Base-by-base conservation (phyloP, 2,329 filamentous ascomycete species). In the Anthostomella pinea region DNA sequence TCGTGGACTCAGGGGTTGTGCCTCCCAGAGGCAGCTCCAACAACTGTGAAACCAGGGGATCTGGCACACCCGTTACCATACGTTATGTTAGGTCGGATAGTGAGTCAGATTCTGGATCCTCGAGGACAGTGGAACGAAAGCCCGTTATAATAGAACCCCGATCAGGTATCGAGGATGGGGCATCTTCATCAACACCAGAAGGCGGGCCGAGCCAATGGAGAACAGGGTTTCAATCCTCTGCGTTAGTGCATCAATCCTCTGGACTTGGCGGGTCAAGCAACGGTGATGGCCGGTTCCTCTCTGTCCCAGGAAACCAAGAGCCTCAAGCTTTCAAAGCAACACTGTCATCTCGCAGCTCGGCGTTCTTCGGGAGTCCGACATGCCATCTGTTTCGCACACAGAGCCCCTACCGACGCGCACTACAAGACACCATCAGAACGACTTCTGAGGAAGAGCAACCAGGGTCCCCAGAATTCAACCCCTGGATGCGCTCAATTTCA, bases 371-470 rank as follows among this genome's bases (percentile, higher is more conserved):
- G 1, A 78, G 73, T 28, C 69, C 71, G 2, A 59, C 65, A 2
- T 67, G 66, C 11, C 69, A 75, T 41, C 57, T 77, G 1, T 77
- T 79, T 41, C 66, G 74, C 18, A 72, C 73, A 1, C 61, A 67
- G 17, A 81, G 75, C 35, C 75, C 76, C 1, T 82, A 73, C 46
- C 69, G 76, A 3, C 69, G 69, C 17, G 71, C 69, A 3, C 50
- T 81, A 20, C 67, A 64, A 28, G 65, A 68, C 32, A 70, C 59
- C 2, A 75, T 75, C 48, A 59, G 62, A 37, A 51, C 59, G 6
- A 60, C 60, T 11, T 50, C 64, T 6, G 52, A 57, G 11, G 43
- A 41, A 2, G 44, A 54, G 5, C 39, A 48, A 3, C 38, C 39
- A 0, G 54, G 44, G 5, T 54, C 56, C 3, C 45, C 59, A 0